Base-by-base conservation (phyloP, 2,329 filamentous ascomycete genomes). In the Sarocladiaceae sp. region DNA sequence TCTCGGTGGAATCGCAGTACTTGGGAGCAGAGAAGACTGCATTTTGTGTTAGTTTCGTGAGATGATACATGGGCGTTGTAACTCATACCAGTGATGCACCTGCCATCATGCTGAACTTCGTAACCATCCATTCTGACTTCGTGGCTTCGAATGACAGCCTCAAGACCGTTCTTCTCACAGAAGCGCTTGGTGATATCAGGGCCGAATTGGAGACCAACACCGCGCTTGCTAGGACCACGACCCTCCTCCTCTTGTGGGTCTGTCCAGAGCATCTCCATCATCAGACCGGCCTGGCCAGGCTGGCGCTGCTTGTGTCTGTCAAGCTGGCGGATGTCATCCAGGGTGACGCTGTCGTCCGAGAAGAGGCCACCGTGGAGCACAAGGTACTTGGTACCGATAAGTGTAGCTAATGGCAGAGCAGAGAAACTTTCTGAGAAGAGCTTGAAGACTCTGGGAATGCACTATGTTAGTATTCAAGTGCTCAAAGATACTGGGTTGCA, bases 231-330 rank as follows among this genome's bases (percentile, higher is more conserved):
- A 34, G 93, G 93, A 7, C 90, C 88, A 54, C 93, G 82, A 43
- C 93, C 93, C 21, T 85, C 82, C 54, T 82, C 75, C 1, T 85
- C 76, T 63, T 98, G 93, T 3, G 93, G 93, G 61, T 98, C 93
- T 1, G 93, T 97, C 93, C 93, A 98, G 37, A 98, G 78, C 93
- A 98, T 98, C 68, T 98, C 93, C 93, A 98, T 98, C 93, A 98
- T 98, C 56, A 98, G 70, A 12, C 93, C 93, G 40, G 85, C 71
- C 64, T 98, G 93, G 24, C 93, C 93, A 3, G 93, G 91, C 58
- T 97, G 91, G 49, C 88, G 78, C 67, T 97, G 93, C 62, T 79
- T 82, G 68, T 96, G 90, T 52, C 91, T 77, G 66, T 97, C 83
- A 47, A 97, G 73, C 68, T 95, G 94, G 53, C 93, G 81, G 54